phyloP scores from a whole-genome alignment of 179 eudicot genomes.

The Drosera spatulata region DNA sequence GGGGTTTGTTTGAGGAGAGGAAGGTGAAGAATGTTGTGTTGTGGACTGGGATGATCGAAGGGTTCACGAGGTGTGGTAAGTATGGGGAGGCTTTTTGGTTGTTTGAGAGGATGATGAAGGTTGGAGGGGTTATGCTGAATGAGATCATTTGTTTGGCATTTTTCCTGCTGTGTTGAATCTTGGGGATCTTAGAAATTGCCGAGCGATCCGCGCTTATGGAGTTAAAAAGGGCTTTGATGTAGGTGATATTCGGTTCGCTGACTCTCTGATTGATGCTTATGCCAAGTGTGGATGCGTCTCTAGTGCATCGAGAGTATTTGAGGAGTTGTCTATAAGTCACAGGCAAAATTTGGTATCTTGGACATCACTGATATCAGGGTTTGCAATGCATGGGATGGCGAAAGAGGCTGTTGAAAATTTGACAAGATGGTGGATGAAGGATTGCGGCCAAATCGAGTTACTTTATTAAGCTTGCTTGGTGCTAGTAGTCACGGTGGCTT shows the following conservation, averaged over 20 bases:
- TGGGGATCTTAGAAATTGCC: slow-evolving; percentile 38
- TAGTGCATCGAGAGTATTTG: slow-evolving; percentile 34
- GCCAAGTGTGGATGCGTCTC: slow-evolving; percentile 56
- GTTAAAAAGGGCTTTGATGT: slow-evolving; percentile 27
- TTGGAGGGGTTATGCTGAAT: slow-evolving; percentile 38
- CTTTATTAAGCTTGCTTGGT: slow-evolving; percentile 45
- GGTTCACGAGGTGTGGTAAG: slow-evolving; percentile 28
- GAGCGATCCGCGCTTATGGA: slow-evolving; percentile 31
- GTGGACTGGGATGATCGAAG: slow-evolving; percentile 68
- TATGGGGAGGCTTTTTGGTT: slow-evolving; percentile 28
- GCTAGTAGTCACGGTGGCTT: slow-evolving; percentile 63
- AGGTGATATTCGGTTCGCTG: slow-evolving; percentile 29
- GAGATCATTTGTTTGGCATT: slow-evolving; percentile 43
- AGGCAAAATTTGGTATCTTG: slow-evolving; percentile 48
- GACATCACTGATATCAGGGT: slow-evolving; percentile 58
- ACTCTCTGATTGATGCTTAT: slow-evolving; percentile 49
- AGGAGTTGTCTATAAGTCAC: slow-evolving; percentile 10
- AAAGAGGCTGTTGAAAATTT: slow-evolving; percentile 38
- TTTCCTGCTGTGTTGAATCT: slow-evolving; percentile 33
- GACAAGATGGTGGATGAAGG: slow-evolving; percentile 16
- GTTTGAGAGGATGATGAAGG: slow-evolving; percentile 30
- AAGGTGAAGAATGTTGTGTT: slow-evolving; percentile 44
- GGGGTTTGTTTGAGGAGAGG: slow-evolving; percentile 39
- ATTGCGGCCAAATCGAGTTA: slow-evolving; percentile 40
- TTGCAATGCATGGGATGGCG: slow-evolving; percentile 64